phyloP scores from a whole-genome alignment of 176 grass and related monocot species.

The Aegilops longissima region DNA sequence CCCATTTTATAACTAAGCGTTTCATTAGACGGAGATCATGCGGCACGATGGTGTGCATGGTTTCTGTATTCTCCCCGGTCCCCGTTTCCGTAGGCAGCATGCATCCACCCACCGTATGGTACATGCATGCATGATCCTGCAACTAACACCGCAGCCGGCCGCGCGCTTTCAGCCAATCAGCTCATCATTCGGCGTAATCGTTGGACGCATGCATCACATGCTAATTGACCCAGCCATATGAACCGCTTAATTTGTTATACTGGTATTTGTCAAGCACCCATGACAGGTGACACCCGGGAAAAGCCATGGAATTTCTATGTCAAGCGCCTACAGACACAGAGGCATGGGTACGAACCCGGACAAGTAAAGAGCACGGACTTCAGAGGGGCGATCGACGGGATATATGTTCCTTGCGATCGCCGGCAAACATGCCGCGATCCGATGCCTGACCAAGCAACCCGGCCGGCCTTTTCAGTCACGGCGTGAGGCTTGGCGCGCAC shows the following conservation, averaged over 20 bases:
- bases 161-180: background rate
- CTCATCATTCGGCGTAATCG: background rate
- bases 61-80: background rate
- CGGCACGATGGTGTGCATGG: background rate
- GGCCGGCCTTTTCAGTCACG: background rate
- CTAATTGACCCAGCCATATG: background rate
- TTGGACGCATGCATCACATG: background rate
- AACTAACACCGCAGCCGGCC: background rate
- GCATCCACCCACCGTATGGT: background rate
- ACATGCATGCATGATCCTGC: background rate
- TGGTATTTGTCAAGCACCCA: no score
- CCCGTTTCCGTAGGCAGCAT: background rate
- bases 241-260: no score
- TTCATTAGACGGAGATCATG: background rate
- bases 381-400: background rate
- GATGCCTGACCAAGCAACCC: conserved; percentile 14
- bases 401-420: conserved; percentile 24
- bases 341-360: background rate
- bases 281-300: background rate
- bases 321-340: background rate
- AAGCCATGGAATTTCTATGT: background rate
- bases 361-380: background rate
- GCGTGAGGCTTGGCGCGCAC: background rate
- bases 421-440: conserved; percentile 28
- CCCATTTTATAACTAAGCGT: no score